Percentiles rank a stretch among this genome's conserved stretches.
These are phyloP conservation scores for Alternaria longipes DNA, from an alignment of 2,329 filamentous ascomycete species.

Conservation along the genomic window DNA sequence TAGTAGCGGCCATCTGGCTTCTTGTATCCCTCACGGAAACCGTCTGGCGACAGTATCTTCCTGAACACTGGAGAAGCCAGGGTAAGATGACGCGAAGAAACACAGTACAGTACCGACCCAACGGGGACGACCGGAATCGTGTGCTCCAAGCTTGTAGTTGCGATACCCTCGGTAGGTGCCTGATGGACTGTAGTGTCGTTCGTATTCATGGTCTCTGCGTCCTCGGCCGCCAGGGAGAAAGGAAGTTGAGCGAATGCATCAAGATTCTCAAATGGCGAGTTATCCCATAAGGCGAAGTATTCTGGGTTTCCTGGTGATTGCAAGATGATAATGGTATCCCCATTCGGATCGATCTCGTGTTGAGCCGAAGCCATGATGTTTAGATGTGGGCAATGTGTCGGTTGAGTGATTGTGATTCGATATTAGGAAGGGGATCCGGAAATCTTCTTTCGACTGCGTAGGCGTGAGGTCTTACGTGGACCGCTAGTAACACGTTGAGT, in stretches of 20 bases:
- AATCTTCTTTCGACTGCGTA: neutral
- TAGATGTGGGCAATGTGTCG: too few species aligned
- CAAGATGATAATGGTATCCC: conserved; percentile 16
- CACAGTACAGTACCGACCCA: neutral
- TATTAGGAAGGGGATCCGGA: neutral
- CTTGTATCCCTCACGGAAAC: neutral
- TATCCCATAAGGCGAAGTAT: neutral
- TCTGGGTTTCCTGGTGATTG: neutral
- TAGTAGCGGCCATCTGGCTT: conserved; percentile 8
- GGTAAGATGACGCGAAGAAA: neutral
- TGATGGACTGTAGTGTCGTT: neutral
- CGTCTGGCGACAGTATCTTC: neutral
- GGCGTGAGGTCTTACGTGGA: neutral
- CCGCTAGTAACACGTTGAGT: neutral
- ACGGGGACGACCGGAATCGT: neutral
- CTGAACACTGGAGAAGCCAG: neutral
- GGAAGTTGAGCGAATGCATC: neutral
- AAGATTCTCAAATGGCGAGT: neutral
- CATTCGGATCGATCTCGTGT: conserved; percentile 5
- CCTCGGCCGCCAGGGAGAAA: neutral
- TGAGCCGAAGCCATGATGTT: neutral
- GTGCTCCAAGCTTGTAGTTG: neutral
- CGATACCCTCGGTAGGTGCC: neutral
- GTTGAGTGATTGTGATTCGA: neutral
- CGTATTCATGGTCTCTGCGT: too few species aligned